phyloP scores from a whole-genome alignment of 176 grass and related monocot species.

The Triticum urartu region DNA sequence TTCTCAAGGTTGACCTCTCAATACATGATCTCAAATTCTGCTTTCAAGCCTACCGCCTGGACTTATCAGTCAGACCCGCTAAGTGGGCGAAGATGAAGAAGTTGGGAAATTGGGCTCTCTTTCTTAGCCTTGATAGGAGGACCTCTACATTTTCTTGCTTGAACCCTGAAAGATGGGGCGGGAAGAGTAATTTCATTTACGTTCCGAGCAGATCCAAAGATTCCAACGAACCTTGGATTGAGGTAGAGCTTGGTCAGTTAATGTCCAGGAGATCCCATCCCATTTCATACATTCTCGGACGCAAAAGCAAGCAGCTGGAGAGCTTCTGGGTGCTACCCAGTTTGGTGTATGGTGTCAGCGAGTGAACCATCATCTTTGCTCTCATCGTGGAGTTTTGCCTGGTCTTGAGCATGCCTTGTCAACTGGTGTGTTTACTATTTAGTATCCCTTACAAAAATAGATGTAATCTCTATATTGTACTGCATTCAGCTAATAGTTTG shows the following conservation, averaged over 20 bases:
- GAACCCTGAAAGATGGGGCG: constrained; percentile 56
- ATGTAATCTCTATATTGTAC: no score
- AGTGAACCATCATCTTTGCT: neutral
- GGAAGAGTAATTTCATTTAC: constrained; percentile 53
- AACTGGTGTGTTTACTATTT: neutral
- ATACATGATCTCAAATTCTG: neutral
- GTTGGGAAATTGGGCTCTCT: constrained; percentile 46
- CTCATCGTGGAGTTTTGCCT: neutral
- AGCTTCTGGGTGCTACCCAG: constrained; percentile 28
- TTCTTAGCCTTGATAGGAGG: constrained; percentile 25
- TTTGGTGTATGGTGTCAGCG: neutral
- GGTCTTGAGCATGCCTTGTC: neutral
- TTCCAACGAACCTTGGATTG: constrained; percentile 13
- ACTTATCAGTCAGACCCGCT: constrained; percentile 4
- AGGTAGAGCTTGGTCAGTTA: constrained; percentile 3
- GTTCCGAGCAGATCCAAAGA: neutral
- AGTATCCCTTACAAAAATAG: neutral
- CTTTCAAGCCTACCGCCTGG: constrained; percentile 32
- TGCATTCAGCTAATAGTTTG: neutral
- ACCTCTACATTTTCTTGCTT: constrained; percentile 38
- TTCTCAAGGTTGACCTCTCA: neutral
- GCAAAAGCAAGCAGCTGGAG: neutral
- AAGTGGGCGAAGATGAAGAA: constrained; percentile 40
- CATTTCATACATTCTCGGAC: neutral
- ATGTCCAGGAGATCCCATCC: neutral